These are phyloP conservation scores for Thelonectria discophora DNA, from an alignment of 2,329 filamentous ascomycete species.

Conservation along the genomic window DNA sequence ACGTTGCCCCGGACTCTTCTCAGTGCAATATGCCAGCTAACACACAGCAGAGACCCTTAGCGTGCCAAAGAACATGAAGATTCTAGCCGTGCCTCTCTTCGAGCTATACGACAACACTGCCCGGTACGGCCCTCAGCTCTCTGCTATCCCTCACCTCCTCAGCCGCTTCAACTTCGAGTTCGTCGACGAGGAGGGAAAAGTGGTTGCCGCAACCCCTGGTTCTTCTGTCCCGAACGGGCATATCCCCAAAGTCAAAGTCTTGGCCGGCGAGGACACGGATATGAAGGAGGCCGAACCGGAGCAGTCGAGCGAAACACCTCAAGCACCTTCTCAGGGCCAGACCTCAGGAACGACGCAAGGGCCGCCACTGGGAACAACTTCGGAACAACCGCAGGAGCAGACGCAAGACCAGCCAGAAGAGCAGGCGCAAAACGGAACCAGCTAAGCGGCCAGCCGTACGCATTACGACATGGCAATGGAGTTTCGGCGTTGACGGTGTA, in stretches of 20 bases:
- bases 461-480: slow-evolving; percentile 46
- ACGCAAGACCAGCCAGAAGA: background rate
- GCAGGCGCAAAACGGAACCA: slow-evolving; percentile 46
- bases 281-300: slow-evolving; percentile 57
- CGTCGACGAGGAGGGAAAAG: slow-evolving; percentile 89
- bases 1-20: slow-evolving; percentile 35
- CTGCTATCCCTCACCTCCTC: slow-evolving; percentile 92
- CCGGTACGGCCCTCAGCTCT: slow-evolving; percentile 93
- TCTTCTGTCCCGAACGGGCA: slow-evolving; percentile 66
- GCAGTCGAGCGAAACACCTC: background rate
- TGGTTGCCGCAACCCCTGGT: slow-evolving; percentile 85
- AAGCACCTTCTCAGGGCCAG: background rate
- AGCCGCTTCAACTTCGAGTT: slow-evolving; percentile 98
- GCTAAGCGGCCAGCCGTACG: slow-evolving; percentile 36
- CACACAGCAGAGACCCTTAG: slow-evolving; percentile 79
- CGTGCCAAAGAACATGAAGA: slow-evolving; percentile 99
- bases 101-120: slow-evolving; percentile 98
- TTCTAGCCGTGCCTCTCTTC: slow-evolving; percentile 94
- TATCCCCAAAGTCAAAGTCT: slow-evolving; percentile 70
- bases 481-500: slow-evolving; percentile 46
- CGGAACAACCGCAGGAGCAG: background rate
- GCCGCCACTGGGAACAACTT: background rate
- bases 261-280: slow-evolving; percentile 70
- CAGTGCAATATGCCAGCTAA: slow-evolving; percentile 7
- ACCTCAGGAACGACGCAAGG: background rate